Conservation (phyloP, 495 filamentous ascomycete species). For the Penicillium ochrochloron region DNA sequence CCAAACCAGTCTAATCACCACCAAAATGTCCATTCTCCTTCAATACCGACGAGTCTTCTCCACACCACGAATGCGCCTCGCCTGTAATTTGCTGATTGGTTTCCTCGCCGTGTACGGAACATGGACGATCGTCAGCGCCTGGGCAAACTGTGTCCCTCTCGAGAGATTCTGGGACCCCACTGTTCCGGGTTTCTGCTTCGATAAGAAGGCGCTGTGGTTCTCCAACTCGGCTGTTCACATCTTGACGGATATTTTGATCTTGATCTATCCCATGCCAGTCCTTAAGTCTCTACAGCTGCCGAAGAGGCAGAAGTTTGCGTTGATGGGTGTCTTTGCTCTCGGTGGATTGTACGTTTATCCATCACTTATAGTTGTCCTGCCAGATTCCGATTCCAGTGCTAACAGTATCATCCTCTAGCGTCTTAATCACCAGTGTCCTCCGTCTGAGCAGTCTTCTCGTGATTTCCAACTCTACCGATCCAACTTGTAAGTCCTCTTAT, state of each 20-base stretch:
- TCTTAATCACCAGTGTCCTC: slow-evolving; percentile 58
- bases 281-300: slow-evolving; percentile 50
- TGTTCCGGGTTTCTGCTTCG: slow-evolving; percentile 38
- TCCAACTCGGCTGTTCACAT: slow-evolving; percentile 48
- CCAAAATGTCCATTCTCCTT: slow-evolving; percentile 46
- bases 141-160: slow-evolving; percentile 44
- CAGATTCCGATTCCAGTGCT: slow-evolving; percentile 8
- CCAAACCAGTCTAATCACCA: slow-evolving; percentile 39
- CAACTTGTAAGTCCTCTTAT: slow-evolving; percentile 2
- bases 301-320: slow-evolving; percentile 44
- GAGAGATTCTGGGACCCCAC: slow-evolving; percentile 40
- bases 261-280: slow-evolving; percentile 54
- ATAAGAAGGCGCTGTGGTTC: slow-evolving; percentile 44
- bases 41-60: slow-evolving; percentile 48
- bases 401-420: slow-evolving; percentile 39
- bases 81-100: slow-evolving; percentile 39
- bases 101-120: slow-evolving; percentile 44
- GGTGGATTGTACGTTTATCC: slow-evolving; percentile 48
- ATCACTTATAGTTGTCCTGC: background rate
- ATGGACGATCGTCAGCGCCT: slow-evolving; percentile 42
- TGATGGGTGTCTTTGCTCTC: slow-evolving; percentile 53
- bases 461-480: slow-evolving; percentile 2
- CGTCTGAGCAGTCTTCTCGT: slow-evolving; percentile 53
- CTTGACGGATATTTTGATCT: slow-evolving; percentile 52
- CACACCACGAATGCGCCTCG: slow-evolving; percentile 40